Evolutionary conservation across 1,139 yeast genomes (phyloP).

Genomic region (Yamadazyma sp.): DNA sequence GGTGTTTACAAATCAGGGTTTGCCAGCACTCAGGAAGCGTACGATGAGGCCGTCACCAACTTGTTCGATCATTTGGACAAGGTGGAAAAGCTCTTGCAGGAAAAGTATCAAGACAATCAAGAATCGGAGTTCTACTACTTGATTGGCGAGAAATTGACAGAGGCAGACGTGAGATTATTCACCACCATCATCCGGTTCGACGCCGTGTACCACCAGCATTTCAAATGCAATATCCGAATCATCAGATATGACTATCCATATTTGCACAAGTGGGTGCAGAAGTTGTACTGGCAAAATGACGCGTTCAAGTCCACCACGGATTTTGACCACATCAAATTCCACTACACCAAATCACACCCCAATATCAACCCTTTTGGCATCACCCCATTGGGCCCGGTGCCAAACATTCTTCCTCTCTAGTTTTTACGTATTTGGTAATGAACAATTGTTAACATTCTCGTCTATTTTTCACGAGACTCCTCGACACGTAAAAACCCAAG

Average conservation of each 20-base stretch:
- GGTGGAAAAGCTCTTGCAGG: constrained; percentile 62
- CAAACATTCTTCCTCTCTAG: constrained; percentile 48
- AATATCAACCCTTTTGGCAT: constrained; percentile 79
- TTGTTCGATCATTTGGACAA: constrained; percentile 73
- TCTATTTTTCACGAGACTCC: constrained; percentile 4
- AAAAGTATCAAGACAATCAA: constrained; percentile 26
- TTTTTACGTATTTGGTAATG: background rate
- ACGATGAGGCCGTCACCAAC: constrained; percentile 66
- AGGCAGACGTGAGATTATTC: constrained; percentile 84
- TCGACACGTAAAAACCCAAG: constrained; percentile 5
- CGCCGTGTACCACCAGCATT: constrained; percentile 89
- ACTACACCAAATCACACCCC: constrained; percentile 81
- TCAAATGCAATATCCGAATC: constrained; percentile 85
- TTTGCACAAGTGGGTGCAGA: constrained; percentile 76
- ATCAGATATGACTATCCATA: constrained; percentile 80
- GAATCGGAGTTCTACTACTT: constrained; percentile 44
- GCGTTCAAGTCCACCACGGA: constrained; percentile 79
- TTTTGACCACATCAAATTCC: constrained; percentile 86
- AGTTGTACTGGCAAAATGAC: constrained; percentile 80
- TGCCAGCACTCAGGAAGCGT: constrained; percentile 80
- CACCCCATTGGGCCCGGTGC: constrained; percentile 88
- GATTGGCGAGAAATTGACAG: constrained; percentile 70
- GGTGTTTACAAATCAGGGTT: constrained; percentile 96
- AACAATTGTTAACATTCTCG: constrained; percentile 1
- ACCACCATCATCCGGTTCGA: constrained; percentile 81